Evolutionary conservation across 176 grass and related monocot genomes (phyloP).

Genomic region (Rhynchospora breviuscula): DNA sequence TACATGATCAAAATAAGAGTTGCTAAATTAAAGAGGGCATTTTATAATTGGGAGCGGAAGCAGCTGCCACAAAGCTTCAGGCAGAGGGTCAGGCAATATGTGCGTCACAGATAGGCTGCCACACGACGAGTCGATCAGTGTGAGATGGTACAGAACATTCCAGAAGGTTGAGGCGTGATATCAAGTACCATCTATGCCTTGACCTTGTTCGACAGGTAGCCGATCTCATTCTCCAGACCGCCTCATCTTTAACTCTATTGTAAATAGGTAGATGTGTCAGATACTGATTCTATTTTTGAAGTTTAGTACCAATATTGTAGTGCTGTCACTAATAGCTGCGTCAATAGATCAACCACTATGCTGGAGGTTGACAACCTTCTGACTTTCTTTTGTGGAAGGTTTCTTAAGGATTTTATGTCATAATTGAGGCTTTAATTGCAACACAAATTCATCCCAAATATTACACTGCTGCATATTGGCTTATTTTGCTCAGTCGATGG

Average conservation of each 20-base stretch:
- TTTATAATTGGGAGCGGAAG: conserved; percentile 29
- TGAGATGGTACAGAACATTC: conserved; percentile 58
- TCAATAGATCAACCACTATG: not conserved
- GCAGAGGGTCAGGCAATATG: conserved; percentile 71
- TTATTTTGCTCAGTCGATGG: not conserved
- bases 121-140: conserved; percentile 70
- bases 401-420: not conserved
- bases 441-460: not conserved
- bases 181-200: conserved; percentile 92
- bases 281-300: not conserved
- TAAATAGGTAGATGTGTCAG: too few species aligned
- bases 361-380: not conserved
- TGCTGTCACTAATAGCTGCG: not conserved
- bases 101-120: conserved; percentile 86
- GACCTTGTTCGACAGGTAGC: conserved; percentile 71
- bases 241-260: too few species aligned
- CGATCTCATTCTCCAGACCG: not conserved
- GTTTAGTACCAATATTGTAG: not conserved
- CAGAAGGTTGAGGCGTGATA: conserved; percentile 76
- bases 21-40: not conserved
- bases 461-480: not conserved
- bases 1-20: not conserved
- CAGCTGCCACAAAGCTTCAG: conserved; percentile 36
- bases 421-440: not conserved
- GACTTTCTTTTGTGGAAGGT: not conserved